Evolutionary conservation across 106 monocot genomes (phyloP), one percentile per base, ranked within the genome.

Genomic region (Apostasia shenzhenica): DNA sequence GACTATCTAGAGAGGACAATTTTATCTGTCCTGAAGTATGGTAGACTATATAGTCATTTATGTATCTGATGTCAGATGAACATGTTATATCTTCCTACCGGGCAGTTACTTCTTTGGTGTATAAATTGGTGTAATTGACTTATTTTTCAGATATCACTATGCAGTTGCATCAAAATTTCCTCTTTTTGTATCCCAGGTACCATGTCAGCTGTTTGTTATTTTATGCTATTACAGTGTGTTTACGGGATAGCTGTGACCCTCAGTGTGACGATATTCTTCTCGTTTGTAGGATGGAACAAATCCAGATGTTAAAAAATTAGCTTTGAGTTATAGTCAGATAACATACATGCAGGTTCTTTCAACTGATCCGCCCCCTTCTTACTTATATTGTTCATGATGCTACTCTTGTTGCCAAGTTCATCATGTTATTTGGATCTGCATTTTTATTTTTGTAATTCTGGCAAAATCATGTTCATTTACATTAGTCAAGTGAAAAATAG

Each of bases 1-100:
- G 97, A 99, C 71, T 99, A 99, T 76, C 68, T 99, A 67, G 75
- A 89, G 63, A 89, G 89, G 69, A 99, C 97, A 63, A 75, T 99
- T 63, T 56, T 80, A 55, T 99, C 97, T 57, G 58, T 99, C 6
- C 73, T 99, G 63, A 89, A 92, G 97, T 99, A 87, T 68, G 80
- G 42, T 41, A 72, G 8, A 6, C 63, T 50, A 13, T 54, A 55
- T 48, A 11, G 4, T 48, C 66, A 11, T 54, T 55, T 47, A 39
- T 55, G 49, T 47, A 41, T 66, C 76, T 68, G 65, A 71, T 46
- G 69, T 42, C 78, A 97, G 92, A 67, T 89, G 37, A 39, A 9
- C 12, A 43, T 45, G 41, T 2, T 61, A 10, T 13, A 62, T 44
- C 40, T 68, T 73, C 3, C 67, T 58, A 58, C 46, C 43, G 14